Percentiles rank a stretch among this genome's conserved stretches.
Conservation (phyloP, 1,284 basidiomycete species). For the Macrocystidia cucumis region DNA sequence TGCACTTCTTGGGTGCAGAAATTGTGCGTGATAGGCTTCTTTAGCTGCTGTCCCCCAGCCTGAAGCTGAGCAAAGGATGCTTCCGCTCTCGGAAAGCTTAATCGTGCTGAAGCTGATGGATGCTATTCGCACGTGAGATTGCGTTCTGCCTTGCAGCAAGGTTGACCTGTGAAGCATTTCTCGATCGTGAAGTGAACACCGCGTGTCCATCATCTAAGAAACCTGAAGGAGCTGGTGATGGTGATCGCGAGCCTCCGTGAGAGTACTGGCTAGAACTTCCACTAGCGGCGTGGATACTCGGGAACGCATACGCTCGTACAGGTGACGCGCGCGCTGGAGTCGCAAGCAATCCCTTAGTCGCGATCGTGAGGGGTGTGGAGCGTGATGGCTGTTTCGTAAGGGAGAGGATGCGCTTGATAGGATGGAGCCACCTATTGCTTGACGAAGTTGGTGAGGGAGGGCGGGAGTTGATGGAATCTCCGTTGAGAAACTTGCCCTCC, state of each 20-base stretch:
- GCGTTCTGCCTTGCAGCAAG: conserved; percentile 40
- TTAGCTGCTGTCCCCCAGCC: too few species aligned
- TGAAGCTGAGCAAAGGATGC: too few species aligned
- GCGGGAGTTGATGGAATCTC: conserved; percentile 11
- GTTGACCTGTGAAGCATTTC: conserved; percentile 59
- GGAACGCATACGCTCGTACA: conserved; percentile 23
- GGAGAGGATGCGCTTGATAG: conserved; percentile 29
- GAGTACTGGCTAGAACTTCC: conserved; percentile 26
- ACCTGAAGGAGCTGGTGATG: conserved; percentile 34
- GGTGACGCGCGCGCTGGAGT: conserved; percentile 19
- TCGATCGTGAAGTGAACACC: conserved; percentile 40
- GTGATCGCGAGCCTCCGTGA: conserved; percentile 23
- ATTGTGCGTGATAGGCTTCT: too few species aligned
- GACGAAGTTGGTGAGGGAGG: conserved; percentile 22
- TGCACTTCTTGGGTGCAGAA: background rate
- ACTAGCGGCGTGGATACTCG: conserved; percentile 17
- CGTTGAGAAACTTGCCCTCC: conserved; percentile 37
- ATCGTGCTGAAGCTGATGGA: too few species aligned
- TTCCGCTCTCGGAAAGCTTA: too few species aligned
- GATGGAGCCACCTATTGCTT: conserved; percentile 24
- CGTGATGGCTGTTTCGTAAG: conserved; percentile 16
- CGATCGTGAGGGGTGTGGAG: conserved; percentile 16
- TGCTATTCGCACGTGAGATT: conserved; percentile 28
- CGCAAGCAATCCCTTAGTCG: conserved; percentile 17
- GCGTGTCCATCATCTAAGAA: conserved; percentile 21